Base-by-base conservation (phyloP, 129 eudicot genomes). In the Flaveria trinervia region DNA sequence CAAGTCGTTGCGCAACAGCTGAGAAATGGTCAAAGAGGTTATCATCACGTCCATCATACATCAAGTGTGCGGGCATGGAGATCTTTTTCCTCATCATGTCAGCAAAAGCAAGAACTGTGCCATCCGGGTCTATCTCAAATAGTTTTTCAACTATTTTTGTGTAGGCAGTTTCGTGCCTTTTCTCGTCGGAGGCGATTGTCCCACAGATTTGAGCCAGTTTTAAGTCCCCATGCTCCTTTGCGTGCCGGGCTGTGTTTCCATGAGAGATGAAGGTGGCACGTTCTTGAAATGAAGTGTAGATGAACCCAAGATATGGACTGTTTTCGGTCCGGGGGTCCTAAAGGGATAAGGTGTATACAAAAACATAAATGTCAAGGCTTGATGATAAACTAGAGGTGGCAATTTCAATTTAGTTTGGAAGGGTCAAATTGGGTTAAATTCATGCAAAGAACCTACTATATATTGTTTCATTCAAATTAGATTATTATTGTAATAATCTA, bases 51-150 rank as follows among this genome's bases (percentile, higher is more conserved):
- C 98, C 98, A 61, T 93, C 97, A 6, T 87, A 90, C 98, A 93
- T 93, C 70, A 93, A 79, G 83, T 93, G 98, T 17, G 98, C 98
- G 1, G 98, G 98, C 98, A 93, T 93, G 0, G 91, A 68, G 49
- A 93, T 89, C 65, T 90, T 93, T 77, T 93, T 93, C 86, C 85
- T 83, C 98, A 93, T 93, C 98, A 93, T 93, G 86, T 93, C 98
- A 5, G 97, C 92, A 76, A 93, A 90, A 20, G 91, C 88, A 33
- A 85, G 87, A 57, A 93, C 80, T 0, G 98, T 93, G 8, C 89
- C 91, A 67, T 93, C 92, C 0, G 98, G 97, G 81, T 93, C 97
- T 1, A 93, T 83, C 85, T 93, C 98, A 23, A 88, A 90, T 11
- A 93, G 89, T 76, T 93, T 93, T 62, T 90, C 98, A 1, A 87